Conservation (phyloP, 441 rosid species). For the Gossypium armourianum region DNA sequence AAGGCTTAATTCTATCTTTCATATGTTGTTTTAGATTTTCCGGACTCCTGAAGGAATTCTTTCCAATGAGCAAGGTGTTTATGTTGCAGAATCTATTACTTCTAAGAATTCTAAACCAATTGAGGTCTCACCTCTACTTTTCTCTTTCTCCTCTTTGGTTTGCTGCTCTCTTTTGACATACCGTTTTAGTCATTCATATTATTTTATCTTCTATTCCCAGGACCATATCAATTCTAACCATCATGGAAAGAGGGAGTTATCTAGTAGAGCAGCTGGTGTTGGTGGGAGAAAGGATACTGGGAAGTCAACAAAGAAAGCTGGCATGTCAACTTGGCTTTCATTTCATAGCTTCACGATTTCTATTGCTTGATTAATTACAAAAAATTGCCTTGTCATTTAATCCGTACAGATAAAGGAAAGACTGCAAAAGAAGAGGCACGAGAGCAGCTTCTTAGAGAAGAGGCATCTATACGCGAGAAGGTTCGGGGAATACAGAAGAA, state of each 20-base stretch:
- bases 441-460: constrained; percentile 81
- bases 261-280: constrained; percentile 54
- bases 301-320: constrained; percentile 62
- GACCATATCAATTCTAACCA: constrained; percentile 37
- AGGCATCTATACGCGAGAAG: constrained; percentile 62
- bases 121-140: constrained; percentile 31
- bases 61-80: constrained; percentile 78
- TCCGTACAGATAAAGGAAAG: constrained; percentile 66
- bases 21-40: constrained; percentile 46
- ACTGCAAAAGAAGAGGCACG: constrained; percentile 96
- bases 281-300: constrained; percentile 61
- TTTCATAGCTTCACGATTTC: constrained; percentile 12
- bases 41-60: constrained; percentile 85
- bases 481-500: constrained; percentile 54
- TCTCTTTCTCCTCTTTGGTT: not conserved
- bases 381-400: constrained; percentile 2
- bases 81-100: constrained; percentile 69
- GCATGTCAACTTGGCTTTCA: constrained; percentile 28
- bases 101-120: constrained; percentile 61
- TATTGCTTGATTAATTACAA: not conserved
- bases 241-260: constrained; percentile 51
- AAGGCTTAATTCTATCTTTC: not conserved
- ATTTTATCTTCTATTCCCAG: constrained; percentile 30
- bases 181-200: not conserved
- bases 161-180: not conserved